Evolutionary conservation across 108 stramenopile genomes (phyloP).

Genomic region (Chaetoceros muelleri): DNA sequence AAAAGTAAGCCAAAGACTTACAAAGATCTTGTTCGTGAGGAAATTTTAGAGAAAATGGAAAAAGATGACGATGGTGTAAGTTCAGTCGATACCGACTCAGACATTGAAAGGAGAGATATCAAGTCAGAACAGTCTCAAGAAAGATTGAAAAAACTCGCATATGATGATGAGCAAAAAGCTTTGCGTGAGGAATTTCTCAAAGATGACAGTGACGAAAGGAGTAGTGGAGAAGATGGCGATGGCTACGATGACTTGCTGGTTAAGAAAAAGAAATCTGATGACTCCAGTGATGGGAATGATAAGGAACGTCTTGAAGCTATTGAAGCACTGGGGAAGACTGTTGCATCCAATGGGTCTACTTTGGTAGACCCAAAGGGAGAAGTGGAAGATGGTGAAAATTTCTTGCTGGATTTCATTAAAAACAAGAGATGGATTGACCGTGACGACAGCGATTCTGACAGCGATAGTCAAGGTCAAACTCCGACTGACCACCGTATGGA

Average conservation of each 20-base stretch:
- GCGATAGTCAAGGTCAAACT: conserved; percentile 10
- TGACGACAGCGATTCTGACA: conserved; percentile 10
- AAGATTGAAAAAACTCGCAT: conserved; percentile 45
- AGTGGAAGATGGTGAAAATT: conserved; percentile 80
- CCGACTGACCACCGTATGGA: conserved; percentile 4
- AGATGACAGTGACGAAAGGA: conserved; percentile 13
- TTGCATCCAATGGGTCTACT: conserved; percentile 1
- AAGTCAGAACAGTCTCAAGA: conserved; percentile 6
- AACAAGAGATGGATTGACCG: conserved; percentile 71
- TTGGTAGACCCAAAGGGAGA: conserved; percentile 82
- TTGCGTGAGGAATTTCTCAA: conserved; percentile 75
- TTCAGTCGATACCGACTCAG: not conserved
- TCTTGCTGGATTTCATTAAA: conserved; percentile 71
- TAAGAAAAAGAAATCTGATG: conserved; percentile 22
- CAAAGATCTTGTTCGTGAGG: conserved; percentile 94
- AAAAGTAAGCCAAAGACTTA: conserved; percentile 48
- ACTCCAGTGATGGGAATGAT: conserved; percentile 5
- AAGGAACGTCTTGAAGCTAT: conserved; percentile 30
- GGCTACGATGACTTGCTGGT: conserved; percentile 23
- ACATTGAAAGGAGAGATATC: not conserved
- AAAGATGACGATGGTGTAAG: conserved; percentile 3
- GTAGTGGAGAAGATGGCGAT: conserved; percentile 7
- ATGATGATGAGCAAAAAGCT: conserved; percentile 86
- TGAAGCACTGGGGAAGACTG: conserved; percentile 29
- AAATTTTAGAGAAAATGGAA: conserved; percentile 84